Percentiles rank a stretch among this genome's conserved stretches.
Evolutionary conservation across 1,284 basidiomycete genomes (phyloP).

Genomic region (Puccinia coronata): DNA sequence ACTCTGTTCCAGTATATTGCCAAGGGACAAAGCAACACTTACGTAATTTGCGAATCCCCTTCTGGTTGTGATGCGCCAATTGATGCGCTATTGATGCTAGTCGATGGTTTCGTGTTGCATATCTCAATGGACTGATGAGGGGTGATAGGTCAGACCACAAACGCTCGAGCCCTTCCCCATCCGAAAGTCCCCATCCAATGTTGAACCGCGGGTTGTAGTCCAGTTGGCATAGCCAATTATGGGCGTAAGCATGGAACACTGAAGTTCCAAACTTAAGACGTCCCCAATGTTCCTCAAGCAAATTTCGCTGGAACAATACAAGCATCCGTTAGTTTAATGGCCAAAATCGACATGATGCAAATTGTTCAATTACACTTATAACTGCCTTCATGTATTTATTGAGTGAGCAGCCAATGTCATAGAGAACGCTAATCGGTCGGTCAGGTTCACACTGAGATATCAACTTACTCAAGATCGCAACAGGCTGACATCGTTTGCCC

Average conservation of each 20-base stretch:
- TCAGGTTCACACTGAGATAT: background rate
- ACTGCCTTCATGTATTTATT: background rate
- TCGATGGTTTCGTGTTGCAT: too few relatives aligned
- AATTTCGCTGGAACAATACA: too few relatives aligned
- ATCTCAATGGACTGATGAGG: background rate
- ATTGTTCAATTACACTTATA: background rate
- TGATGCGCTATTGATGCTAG: background rate
- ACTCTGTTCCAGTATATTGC: background rate
- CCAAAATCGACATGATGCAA: too few relatives aligned
- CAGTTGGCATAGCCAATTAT: background rate
- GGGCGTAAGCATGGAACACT: background rate
- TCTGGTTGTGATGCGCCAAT: background rate
- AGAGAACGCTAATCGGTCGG: too few relatives aligned
- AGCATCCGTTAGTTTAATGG: too few relatives aligned
- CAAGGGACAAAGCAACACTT: background rate
- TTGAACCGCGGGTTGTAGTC: too few relatives aligned
- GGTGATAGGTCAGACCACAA: constrained; percentile 1
- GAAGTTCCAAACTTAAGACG: too few relatives aligned
- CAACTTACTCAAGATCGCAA: too few relatives aligned
- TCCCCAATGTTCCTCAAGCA: too few relatives aligned
- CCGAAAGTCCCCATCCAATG: too few relatives aligned
- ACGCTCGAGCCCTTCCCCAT: too few relatives aligned
- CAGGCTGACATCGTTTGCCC: too few relatives aligned
- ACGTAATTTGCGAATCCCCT: background rate
- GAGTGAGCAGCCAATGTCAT: background rate